Evolutionary conservation across 1,139 yeast genomes (phyloP).

Genomic region (Diutina pseudorugosa): DNA sequence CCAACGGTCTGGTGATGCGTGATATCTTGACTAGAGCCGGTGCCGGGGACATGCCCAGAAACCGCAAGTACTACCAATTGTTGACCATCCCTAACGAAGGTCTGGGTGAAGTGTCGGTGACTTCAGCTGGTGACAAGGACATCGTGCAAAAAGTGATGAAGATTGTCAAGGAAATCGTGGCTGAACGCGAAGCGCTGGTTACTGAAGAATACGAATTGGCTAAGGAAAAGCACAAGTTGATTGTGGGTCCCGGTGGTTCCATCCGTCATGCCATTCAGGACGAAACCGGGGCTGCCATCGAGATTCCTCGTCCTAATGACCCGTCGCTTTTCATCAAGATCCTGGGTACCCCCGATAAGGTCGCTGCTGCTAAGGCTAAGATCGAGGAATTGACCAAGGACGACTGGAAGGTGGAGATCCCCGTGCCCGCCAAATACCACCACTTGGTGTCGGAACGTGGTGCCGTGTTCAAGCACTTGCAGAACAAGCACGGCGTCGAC

Average conservation of each 20-base stretch:
- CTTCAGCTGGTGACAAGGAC: slow-evolving; percentile 62
- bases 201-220: slow-evolving; percentile 50
- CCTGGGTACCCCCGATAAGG: slow-evolving; percentile 50
- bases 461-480: slow-evolving; percentile 45
- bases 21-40: slow-evolving; percentile 75
- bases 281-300: slow-evolving; percentile 51
- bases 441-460: slow-evolving; percentile 61
- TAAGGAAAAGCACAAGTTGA: slow-evolving; percentile 60
- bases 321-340: slow-evolving; percentile 34
- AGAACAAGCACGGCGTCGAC: slow-evolving; percentile 42
- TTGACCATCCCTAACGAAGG: slow-evolving; percentile 69
- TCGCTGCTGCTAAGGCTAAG: slow-evolving; percentile 45
- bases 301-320: slow-evolving; percentile 54
- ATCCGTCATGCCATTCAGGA: slow-evolving; percentile 63
- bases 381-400: slow-evolving; percentile 40
- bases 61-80: slow-evolving; percentile 39
- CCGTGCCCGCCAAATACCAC: slow-evolving; percentile 48
- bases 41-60: slow-evolving; percentile 39
- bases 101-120: slow-evolving; percentile 48
- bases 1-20: slow-evolving; percentile 64
- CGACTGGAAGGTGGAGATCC: slow-evolving; percentile 33
- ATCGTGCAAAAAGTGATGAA: slow-evolving; percentile 61
- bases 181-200: slow-evolving; percentile 51
- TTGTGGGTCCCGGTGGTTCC: slow-evolving; percentile 77
- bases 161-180: slow-evolving; percentile 53